A percentile compares a stretch with the other conserved stretches of the same genome.
Evolutionary conservation across 768 basidiomycete genomes (phyloP).

Genomic region (Pisolithus microcarpus): DNA sequence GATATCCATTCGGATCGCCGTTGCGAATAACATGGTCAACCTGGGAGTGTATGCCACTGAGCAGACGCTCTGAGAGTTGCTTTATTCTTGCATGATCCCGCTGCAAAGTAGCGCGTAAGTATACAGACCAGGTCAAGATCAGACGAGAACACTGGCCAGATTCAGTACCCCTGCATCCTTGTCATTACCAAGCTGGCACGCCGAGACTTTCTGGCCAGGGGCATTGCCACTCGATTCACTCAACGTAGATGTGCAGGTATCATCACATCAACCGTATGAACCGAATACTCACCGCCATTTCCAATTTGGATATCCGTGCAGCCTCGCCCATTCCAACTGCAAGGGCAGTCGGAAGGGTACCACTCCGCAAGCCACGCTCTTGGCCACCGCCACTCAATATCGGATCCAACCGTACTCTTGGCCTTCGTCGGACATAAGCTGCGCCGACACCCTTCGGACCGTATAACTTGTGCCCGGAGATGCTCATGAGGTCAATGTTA

Average conservation of each 20-base stretch:
- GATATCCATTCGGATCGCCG: constrained; percentile 86
- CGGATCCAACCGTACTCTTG: constrained; percentile 90
- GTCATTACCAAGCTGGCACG: constrained; percentile 56
- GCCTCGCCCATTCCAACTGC: constrained; percentile 94
- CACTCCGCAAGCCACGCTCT: constrained; percentile 89
- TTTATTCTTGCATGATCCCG: constrained; percentile 73
- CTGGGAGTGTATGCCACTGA: constrained; percentile 71
- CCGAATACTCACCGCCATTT: constrained; percentile 76
- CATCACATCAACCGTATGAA: constrained; percentile 33
- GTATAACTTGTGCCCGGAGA: constrained; percentile 96
- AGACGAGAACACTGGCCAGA: not conserved
- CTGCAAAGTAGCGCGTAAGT: constrained; percentile 32
- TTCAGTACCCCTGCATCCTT: constrained; percentile 94
- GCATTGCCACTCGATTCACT: constrained; percentile 39
- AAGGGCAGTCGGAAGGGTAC: constrained; percentile 85
- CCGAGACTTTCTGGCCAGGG: constrained; percentile 8
- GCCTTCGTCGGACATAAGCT: constrained; percentile 86
- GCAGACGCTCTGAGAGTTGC: constrained; percentile 71
- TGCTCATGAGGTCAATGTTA: constrained; percentile 93
- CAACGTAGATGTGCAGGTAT: constrained; percentile 34
- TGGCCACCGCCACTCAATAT: constrained; percentile 95
- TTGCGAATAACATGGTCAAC: constrained; percentile 92
- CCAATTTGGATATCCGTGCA: constrained; percentile 80
- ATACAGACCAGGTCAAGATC: not conserved
- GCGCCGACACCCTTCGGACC: constrained; percentile 97